Evolutionary conservation across 1,284 basidiomycete species (phyloP), one percentile per base, ranked within the genome.

Genomic region (Boletus albobrunnescens): DNA sequence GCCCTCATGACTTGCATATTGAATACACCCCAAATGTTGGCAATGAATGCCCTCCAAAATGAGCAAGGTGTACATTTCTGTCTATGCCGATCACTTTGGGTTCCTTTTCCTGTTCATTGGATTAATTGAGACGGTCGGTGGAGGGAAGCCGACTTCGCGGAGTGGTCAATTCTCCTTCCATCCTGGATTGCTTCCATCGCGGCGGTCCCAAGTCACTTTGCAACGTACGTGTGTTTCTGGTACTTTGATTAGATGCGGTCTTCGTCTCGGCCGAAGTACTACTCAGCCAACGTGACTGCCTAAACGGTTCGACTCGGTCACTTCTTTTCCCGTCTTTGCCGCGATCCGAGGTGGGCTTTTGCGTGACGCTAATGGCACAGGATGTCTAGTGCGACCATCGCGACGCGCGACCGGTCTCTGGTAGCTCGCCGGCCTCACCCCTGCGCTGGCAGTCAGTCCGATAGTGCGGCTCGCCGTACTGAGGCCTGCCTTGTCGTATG

Each of bases 161-260:
- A 63, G 57, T 59, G 39, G 47, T 31, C 43, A 11, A 56, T 58
- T 52, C n/a, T n/a, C n/a, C n/a, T n/a, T n/a, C n/a, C n/a, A n/a
- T n/a, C n/a, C n/a, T n/a, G 32, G 33, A 58, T 48, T 41, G 32
- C 43, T 43, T 31, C 53, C 40, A 55, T 40, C 45, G 31, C 46
- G 44, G 37, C 38, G 54, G 36, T 32, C 9, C 23, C 13, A 33
- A 22, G 40, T 33, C 40, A 45, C 39, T 46, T 30, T 54, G n/a
- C 40, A 36, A 30, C 6, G 4, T 12, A 27, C 4, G 26, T 12
- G 28, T 3, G 28, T 30, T 30, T 9, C 30, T 16, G 30, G 30
- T 6, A 30, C 28, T 30, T 7, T 31, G 30, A 1, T n/a, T 6
- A 31, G 5, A 31, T 16, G 8, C 30, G 30, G 28, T 30, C 14